Conservation (phyloP, 2,329 filamentous ascomycete genomes). For the Penicillium nordicum region DNA sequence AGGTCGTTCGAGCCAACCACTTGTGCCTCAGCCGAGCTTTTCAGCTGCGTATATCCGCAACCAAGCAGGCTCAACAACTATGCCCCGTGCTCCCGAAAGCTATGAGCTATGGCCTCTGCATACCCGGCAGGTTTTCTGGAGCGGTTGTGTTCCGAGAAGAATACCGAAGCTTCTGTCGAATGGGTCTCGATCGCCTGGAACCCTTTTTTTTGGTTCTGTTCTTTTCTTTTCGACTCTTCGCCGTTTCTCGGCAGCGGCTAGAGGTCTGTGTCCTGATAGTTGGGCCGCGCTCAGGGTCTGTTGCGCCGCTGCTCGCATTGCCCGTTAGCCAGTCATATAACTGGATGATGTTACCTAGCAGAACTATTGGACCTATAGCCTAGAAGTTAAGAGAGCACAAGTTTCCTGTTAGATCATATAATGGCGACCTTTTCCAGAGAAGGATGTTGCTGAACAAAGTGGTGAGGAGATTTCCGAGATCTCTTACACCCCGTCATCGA, state of each 20-base stretch:
- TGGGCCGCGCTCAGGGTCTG: conserved; percentile 18
- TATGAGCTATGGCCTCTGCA: conserved; percentile 9
- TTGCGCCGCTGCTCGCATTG: conserved; percentile 9
- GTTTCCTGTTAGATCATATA: background rate
- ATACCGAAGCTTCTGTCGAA: conserved; percentile 17
- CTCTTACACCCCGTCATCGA: background rate
- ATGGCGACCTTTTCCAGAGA: conserved; percentile 15
- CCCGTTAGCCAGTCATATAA: conserved; percentile 8
- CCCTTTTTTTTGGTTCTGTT: background rate
- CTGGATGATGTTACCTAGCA: conserved; percentile 17
- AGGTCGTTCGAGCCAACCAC: conserved; percentile 16
- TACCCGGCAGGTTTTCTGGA: background rate
- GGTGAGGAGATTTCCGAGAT: background rate
- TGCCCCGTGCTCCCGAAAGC: conserved; percentile 8
- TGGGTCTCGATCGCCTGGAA: conserved; percentile 8
- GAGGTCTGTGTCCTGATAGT: conserved; percentile 12
- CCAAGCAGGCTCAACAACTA: conserved; percentile 13
- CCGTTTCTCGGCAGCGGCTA: conserved; percentile 12
- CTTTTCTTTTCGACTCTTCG: conserved; percentile 4
- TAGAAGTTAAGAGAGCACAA: conserved; percentile 5
- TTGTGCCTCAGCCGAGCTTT: conserved; percentile 6
- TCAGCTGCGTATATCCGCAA: conserved; percentile 17
- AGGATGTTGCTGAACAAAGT: conserved; percentile 16
- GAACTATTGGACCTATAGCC: conserved; percentile 3
- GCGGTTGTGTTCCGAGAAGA: conserved; percentile 8